phyloP scores from a whole-genome alignment of 345 rosid genomes.

The Mangifera indica region DNA sequence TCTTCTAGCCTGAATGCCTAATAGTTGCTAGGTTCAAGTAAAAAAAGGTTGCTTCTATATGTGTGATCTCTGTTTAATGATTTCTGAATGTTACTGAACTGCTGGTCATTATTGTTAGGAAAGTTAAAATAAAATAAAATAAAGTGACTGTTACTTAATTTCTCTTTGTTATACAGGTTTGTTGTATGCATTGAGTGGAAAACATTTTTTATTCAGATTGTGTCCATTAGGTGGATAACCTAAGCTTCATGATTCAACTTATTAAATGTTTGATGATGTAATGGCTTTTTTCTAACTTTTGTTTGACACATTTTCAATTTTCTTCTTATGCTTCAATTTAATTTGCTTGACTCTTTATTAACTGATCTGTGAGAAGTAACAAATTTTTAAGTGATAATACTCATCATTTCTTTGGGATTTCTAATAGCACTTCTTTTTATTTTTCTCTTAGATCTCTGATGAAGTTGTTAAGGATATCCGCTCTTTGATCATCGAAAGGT shows the following conservation, averaged over 20 bases:
- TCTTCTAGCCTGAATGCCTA: neutral
- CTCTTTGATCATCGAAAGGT: conserved; percentile 74
- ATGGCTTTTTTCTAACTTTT: too few relatives aligned
- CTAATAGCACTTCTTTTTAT: conserved; percentile 18
- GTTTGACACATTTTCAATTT: neutral
- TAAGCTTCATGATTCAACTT: neutral
- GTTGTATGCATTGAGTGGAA: neutral
- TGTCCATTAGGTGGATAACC: neutral
- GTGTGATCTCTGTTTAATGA: neutral
- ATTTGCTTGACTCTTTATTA: neutral
- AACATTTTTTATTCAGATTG: neutral
- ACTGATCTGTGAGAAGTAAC: neutral
- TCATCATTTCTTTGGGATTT: conserved; percentile 1
- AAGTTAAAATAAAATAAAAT: neutral
- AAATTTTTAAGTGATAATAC: neutral
- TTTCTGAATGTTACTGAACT: neutral
- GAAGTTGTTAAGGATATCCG: conserved; percentile 80
- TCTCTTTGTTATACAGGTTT: neutral
- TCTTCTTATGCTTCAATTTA: neutral
- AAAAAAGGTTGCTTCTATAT: neutral
- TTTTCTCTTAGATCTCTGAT: conserved; percentile 66
- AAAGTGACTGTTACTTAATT: neutral
- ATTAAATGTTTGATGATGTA: neutral
- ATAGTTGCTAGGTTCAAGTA: neutral
- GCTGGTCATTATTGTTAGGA: neutral